Base-by-base conservation (phyloP, 2,329 filamentous ascomycete species). In the Coniochaeta pulveracea region DNA sequence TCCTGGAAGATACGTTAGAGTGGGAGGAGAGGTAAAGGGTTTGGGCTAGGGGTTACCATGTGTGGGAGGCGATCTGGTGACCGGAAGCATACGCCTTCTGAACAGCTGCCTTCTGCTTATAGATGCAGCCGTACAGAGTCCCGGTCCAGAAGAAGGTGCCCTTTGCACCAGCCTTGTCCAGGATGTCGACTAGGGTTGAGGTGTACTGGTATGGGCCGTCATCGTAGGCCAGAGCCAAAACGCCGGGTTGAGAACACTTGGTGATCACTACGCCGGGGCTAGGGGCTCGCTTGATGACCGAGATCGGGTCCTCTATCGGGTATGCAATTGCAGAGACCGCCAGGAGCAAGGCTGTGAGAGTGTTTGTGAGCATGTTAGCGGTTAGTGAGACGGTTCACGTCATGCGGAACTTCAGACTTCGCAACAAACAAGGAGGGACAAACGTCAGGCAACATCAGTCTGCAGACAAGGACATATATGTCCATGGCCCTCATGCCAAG, bases 91-190 rank as follows among this genome's bases (percentile, higher is more conserved):
- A 66, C 7, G 67, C 64, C 40, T 65, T 63, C 48, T 69, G 65
- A 37, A 77, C 66, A n/a, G 68, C 64, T 9, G 55, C 53, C 9
- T 53, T 48, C 47, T 65, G 66, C 40, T 61, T 60, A 47, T 66
- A 67, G 43, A 68, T 64, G 42, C 64, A 67, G 6, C 58, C 64
- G 32, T 66, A 66, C 16, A 68, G 52, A 1, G 63, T 67, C 1
- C 64, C 64, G 0, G 64, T 69, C 45, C 60, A 60, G 53, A 70
- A 72, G 49, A 69, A 72, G 3, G 66, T 72, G 5, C 59, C 68
- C 46, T 69, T 69, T 26, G 60, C 66, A 6, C 57, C 60, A 6
- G 57, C 60, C 4, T 47, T 46, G 43, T 68, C 57, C 12, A 73
- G 55, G 11, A 60, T 64, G 43, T 72, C 64, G n/a, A 73, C 52